phyloP scores from a whole-genome alignment of 768 basidiomycete genomes.

The Leccinum disarticulatum region DNA sequence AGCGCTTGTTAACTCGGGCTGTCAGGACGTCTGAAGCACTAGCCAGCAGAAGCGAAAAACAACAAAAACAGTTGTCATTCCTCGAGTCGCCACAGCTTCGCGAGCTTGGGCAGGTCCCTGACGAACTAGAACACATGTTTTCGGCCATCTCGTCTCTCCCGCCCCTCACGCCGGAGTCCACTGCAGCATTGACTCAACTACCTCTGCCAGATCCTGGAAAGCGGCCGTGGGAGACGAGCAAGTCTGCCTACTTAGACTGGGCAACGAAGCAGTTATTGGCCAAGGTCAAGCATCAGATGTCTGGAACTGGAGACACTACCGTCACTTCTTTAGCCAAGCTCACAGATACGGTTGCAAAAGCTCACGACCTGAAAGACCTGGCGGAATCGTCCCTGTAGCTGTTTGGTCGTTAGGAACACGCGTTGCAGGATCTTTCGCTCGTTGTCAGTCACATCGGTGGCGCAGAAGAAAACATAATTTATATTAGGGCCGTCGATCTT shows the following conservation, averaged over 20 bases:
- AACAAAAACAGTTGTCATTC: constrained; percentile 42
- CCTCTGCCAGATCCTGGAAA: constrained; percentile 57
- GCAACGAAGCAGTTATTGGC: constrained; percentile 56
- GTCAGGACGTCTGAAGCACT: constrained; percentile 47
- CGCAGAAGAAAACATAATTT: constrained; percentile 1
- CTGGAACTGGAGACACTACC: constrained; percentile 17
- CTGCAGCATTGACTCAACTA: constrained; percentile 34
- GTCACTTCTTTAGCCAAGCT: constrained; percentile 22
- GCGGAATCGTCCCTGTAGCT: constrained; percentile 10
- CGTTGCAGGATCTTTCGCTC: constrained; percentile 1
- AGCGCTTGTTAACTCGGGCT: constrained; percentile 54
- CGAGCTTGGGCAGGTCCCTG: constrained; percentile 41
- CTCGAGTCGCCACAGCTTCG: constrained; percentile 42
- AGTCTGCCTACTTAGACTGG: constrained; percentile 78
- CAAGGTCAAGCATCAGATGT: constrained; percentile 25
- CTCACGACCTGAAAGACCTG: constrained; percentile 20
- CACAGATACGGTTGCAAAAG: constrained; percentile 19
- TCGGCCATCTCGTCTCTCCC: constrained; percentile 50
- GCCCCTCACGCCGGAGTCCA: constrained; percentile 39
- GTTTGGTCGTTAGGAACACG: neutral
- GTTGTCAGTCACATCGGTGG: neutral
- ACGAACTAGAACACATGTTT: constrained; percentile 46
- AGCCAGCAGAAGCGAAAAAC: constrained; percentile 46
- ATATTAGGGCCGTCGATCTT: neutral
- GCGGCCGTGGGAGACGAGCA: constrained; percentile 74